phyloP scores from a whole-genome alignment of 345 rosid genomes.

The Nasturtium officinale region DNA sequence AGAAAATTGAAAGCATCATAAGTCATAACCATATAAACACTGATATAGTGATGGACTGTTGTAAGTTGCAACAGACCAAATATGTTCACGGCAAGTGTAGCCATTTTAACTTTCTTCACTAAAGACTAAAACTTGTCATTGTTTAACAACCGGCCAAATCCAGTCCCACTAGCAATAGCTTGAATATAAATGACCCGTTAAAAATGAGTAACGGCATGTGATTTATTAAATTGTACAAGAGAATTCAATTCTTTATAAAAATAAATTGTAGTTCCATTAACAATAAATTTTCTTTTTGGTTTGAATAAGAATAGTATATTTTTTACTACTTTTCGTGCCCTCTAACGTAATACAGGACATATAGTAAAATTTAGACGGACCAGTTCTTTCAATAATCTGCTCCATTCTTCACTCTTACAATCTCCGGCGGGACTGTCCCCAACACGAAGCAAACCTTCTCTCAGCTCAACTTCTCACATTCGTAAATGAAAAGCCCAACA shows the following conservation, averaged over 20 bases:
- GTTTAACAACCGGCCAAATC: conserved; percentile 5
- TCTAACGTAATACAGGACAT: too few relatives aligned
- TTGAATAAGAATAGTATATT: too few relatives aligned
- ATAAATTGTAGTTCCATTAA: too few relatives aligned
- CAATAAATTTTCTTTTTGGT: too few relatives aligned
- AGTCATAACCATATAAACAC: not conserved
- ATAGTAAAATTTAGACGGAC: too few relatives aligned
- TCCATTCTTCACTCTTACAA: too few relatives aligned
- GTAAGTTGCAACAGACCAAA: conserved; percentile 2
- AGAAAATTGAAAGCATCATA: not conserved
- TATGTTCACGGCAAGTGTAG: not conserved
- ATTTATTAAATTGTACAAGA: not conserved
- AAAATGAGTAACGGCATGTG: not conserved
- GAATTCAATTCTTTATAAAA: not conserved
- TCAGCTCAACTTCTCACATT: not conserved
- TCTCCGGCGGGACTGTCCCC: too few relatives aligned
- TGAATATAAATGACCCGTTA: not conserved
- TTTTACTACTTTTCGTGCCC: too few relatives aligned
- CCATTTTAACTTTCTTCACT: not conserved
- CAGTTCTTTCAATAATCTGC: too few relatives aligned
- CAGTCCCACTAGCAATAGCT: not conserved
- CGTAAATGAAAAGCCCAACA: not conserved
- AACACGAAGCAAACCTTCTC: not conserved
- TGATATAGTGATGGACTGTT: not conserved
- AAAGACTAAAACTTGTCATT: not conserved